Evolutionary conservation across 768 basidiomycete genomes (phyloP).

Genomic region (Suillus hirtellus): DNA sequence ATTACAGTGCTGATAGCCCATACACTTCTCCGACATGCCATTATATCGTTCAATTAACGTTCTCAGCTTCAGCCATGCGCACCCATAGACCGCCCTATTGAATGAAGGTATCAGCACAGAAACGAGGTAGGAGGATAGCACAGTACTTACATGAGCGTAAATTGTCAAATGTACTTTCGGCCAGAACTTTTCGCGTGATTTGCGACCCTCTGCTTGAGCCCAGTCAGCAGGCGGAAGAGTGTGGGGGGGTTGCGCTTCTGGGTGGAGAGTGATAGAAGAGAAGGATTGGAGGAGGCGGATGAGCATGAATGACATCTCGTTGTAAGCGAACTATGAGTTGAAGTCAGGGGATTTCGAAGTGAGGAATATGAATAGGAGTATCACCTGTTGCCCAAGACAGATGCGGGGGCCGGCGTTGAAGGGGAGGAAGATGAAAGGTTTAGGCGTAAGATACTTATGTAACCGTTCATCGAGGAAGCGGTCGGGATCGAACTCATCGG

Average conservation of each 20-base stretch:
- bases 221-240: constrained; percentile 49
- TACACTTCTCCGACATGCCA: neutral
- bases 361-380: constrained; percentile 6
- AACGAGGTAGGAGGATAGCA: constrained; percentile 1
- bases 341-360: neutral
- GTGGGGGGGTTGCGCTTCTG: constrained; percentile 45
- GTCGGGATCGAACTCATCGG: constrained; percentile 69
- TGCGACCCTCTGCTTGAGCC: constrained; percentile 45
- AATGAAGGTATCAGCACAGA: constrained; percentile 3
- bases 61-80: constrained; percentile 33
- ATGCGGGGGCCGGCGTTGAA: constrained; percentile 61
- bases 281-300: constrained; percentile 65
- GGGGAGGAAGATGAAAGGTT: constrained; percentile 71
- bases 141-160: constrained; percentile 42
- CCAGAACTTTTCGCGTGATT: constrained; percentile 49
- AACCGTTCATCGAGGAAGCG: constrained; percentile 67
- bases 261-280: constrained; percentile 46
- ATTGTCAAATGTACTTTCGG: constrained; percentile 58
- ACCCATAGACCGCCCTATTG: constrained; percentile 57
- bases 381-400: constrained; percentile 60
- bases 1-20: neutral
- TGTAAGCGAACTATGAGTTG: constrained; percentile 50
- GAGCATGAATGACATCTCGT: constrained; percentile 62
- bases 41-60: neutral
- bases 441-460: constrained; percentile 59